phyloP scores from a whole-genome alignment of 257 asterid genomes.

The Solanum bulbocastanum region DNA sequence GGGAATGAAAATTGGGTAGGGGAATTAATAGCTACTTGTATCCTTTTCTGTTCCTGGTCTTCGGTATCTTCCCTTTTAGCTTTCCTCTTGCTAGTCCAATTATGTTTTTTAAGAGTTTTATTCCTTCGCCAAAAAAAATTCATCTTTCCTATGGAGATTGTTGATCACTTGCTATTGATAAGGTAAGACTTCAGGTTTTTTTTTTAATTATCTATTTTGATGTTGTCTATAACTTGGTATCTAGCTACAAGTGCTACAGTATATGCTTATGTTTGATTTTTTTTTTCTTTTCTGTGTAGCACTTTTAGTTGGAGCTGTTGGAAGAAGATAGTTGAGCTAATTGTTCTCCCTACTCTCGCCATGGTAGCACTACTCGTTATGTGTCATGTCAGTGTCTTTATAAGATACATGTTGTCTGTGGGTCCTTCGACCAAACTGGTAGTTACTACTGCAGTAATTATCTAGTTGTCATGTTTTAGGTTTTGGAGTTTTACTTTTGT shows the following conservation, averaged over 20 bases:
- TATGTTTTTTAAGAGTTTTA: neutral
- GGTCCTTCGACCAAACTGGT: neutral
- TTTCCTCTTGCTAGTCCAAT: neutral
- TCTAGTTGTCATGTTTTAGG: neutral
- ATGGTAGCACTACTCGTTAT: neutral
- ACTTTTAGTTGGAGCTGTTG: neutral
- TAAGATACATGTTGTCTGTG: neutral
- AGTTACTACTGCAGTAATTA: neutral
- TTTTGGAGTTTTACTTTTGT: neutral
- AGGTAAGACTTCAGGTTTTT: neutral
- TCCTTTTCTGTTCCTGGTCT: conserved; percentile 9
- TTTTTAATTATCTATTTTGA: neutral
- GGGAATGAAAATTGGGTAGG: conserved; percentile 42
- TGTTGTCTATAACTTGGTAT: neutral
- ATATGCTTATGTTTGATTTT: neutral
- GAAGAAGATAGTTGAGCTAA: neutral
- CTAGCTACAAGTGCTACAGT: neutral
- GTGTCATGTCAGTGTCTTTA: neutral
- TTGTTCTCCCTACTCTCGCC: neutral
- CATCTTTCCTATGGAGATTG: neutral
- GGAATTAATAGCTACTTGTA: conserved; percentile 24
- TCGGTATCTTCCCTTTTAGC: neutral
- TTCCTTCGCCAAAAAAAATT: neutral
- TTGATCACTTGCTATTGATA: neutral
- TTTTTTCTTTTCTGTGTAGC: neutral